Evolutionary conservation across 805 yeast genomes (phyloP).

Genomic region (Ogataea methanolica): DNA sequence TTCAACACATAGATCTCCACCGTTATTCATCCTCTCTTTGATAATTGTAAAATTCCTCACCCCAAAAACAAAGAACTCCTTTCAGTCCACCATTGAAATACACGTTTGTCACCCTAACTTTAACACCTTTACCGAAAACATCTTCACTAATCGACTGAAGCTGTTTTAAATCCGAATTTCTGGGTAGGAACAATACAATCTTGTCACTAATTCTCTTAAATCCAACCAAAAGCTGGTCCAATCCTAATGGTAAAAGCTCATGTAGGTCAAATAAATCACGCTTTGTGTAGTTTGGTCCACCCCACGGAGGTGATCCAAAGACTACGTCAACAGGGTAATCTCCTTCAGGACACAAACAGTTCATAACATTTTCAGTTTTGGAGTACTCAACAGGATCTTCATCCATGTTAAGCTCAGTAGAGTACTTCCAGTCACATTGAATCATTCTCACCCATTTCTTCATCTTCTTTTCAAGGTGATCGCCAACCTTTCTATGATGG

Average conservation of each 20-base stretch:
- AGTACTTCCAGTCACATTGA: slow-evolving; percentile 14
- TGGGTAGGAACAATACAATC: slow-evolving; percentile 60
- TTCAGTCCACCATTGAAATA: slow-evolving; percentile 39
- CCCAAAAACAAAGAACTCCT: slow-evolving; percentile 61
- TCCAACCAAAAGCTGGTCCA: slow-evolving; percentile 41
- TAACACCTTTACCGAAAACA: slow-evolving; percentile 39
- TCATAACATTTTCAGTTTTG: slow-evolving; percentile 7
- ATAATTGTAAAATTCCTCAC: slow-evolving; percentile 36
- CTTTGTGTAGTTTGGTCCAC: slow-evolving; percentile 62
- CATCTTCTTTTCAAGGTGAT: slow-evolving; percentile 34
- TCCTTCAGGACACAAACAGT: slow-evolving; percentile 9
- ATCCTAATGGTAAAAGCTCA: slow-evolving; percentile 42
- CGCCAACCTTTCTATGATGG: too few species aligned
- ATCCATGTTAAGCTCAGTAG: slow-evolving; percentile 2
- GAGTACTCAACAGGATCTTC: slow-evolving; percentile 6
- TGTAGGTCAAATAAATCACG: slow-evolving; percentile 42
- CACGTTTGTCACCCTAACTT: slow-evolving; percentile 43
- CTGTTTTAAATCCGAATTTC: slow-evolving; percentile 52
- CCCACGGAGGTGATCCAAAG: slow-evolving; percentile 88
- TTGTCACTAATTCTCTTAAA: slow-evolving; percentile 39
- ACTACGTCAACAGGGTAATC: slow-evolving; percentile 39
- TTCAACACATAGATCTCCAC: too few species aligned
- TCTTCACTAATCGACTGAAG: slow-evolving; percentile 41
- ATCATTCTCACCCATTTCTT: slow-evolving; percentile 42
- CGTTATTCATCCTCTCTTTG: slow-evolving; percentile 2